Conservation (phyloP, 768 basidiomycete genomes). For the Coprinopsis cinerea region DNA sequence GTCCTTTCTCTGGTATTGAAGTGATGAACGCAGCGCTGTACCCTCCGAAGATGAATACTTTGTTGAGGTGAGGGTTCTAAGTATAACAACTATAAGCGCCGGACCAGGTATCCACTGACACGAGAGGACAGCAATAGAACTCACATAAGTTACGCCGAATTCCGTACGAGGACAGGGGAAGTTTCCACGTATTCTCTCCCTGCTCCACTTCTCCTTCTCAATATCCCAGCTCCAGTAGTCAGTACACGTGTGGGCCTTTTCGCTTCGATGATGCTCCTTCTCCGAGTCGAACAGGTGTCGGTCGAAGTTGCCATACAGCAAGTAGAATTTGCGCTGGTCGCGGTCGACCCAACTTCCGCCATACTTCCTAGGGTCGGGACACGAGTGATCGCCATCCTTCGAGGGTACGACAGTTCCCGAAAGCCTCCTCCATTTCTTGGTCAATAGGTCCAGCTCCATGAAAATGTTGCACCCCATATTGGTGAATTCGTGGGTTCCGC, state of each 20-base stretch:
- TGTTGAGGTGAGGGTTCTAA: too few species aligned
- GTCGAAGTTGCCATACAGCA: constrained; percentile 31
- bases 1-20: too few species aligned
- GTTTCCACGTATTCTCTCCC: constrained; percentile 28
- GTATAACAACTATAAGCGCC: too few species aligned
- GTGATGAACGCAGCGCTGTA: too few species aligned
- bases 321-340: constrained; percentile 23
- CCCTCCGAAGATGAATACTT: too few species aligned
- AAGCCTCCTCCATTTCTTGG: constrained; percentile 25
- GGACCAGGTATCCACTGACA: too few species aligned
- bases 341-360: constrained; percentile 29
- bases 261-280: constrained; percentile 20
- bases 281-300: constrained; percentile 21
- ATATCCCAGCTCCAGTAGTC: constrained; percentile 35
- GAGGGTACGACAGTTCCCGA: constrained; percentile 18
- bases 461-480: constrained; percentile 32
- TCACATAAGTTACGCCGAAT: too few species aligned
- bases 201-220: constrained; percentile 21
- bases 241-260: constrained; percentile 19
- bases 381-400: constrained; percentile 15
- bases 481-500: constrained; percentile 24
- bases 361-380: constrained; percentile 29
- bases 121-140: too few species aligned
- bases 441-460: constrained; percentile 30
- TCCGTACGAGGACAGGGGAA: too few species aligned